These are phyloP conservation scores for Nothophoma quercina DNA, from an alignment of 2,329 filamentous ascomycete species.

Conservation along the genomic window DNA sequence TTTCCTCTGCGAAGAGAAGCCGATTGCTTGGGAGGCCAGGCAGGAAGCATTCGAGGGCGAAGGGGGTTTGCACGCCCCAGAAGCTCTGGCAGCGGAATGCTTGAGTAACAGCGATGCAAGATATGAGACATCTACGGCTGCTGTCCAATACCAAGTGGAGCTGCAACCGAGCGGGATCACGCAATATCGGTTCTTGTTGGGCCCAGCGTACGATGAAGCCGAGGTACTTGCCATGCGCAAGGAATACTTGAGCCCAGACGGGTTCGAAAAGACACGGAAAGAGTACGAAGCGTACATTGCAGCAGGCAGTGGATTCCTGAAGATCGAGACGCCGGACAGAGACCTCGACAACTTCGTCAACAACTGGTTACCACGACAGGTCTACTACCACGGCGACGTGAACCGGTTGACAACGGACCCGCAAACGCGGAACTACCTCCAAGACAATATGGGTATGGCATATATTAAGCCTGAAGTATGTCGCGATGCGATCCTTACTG, in stretches of 20 bases:
- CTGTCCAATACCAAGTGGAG: constrained; percentile 60
- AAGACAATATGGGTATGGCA: constrained; percentile 69
- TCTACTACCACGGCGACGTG: constrained; percentile 67
- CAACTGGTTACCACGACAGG: constrained; percentile 65
- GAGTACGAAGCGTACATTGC: constrained; percentile 62
- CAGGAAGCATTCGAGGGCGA: constrained; percentile 64
- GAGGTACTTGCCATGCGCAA: constrained; percentile 57
- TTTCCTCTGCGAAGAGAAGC: constrained; percentile 62
- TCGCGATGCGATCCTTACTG: constrained; percentile 58
- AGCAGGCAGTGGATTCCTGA: constrained; percentile 59
- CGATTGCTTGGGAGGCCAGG: constrained; percentile 62
- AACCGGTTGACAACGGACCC: constrained; percentile 67
- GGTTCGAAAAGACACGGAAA: constrained; percentile 55
- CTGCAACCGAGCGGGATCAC: constrained; percentile 52
- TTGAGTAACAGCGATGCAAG: constrained; percentile 59
- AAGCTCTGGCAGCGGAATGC: constrained; percentile 50
- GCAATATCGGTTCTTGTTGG: constrained; percentile 64
- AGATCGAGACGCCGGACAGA: constrained; percentile 63
- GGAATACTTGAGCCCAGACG: constrained; percentile 60
- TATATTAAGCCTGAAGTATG: constrained; percentile 62
- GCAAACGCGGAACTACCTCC: constrained; percentile 66
- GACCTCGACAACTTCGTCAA: constrained; percentile 66
- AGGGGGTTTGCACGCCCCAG: constrained; percentile 62
- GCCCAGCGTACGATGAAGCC: constrained; percentile 61
- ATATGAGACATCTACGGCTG: constrained; percentile 64